These are phyloP conservation scores for Pestalotiopsis sp. DNA, from an alignment of 2,329 filamentous ascomycete species.

Conservation along the genomic window DNA sequence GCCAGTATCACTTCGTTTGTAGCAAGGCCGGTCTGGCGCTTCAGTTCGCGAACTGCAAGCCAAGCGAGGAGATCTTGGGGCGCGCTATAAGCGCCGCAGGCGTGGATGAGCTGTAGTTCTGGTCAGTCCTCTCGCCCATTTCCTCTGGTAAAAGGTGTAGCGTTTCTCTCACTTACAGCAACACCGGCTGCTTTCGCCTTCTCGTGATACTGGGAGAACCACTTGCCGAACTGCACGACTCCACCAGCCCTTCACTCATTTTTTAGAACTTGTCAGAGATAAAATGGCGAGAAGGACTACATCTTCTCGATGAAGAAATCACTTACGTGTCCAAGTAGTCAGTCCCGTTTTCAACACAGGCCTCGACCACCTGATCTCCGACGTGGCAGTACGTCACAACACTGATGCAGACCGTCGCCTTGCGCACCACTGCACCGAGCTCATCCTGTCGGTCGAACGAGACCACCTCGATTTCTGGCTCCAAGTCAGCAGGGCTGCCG, in stretches of 20 bases:
- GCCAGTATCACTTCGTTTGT: slow-evolving; percentile 20
- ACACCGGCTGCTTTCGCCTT: slow-evolving; percentile 17
- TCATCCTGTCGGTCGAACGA: slow-evolving; percentile 15
- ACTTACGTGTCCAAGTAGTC: slow-evolving; percentile 25
- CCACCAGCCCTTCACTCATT: neutral
- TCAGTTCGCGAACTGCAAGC: slow-evolving; percentile 15
- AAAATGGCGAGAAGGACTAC: too few relatives aligned
- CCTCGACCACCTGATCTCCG: slow-evolving; percentile 20
- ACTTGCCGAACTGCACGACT: slow-evolving; percentile 10
- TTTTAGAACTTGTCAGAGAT: neutral
- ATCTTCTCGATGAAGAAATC: neutral
- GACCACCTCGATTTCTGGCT: slow-evolving; percentile 17
- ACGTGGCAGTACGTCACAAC: slow-evolving; percentile 21
- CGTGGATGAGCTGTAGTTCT: slow-evolving; percentile 19
- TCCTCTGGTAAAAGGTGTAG: neutral
- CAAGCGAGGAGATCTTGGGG: slow-evolving; percentile 20
- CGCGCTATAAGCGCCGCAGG: slow-evolving; percentile 17
- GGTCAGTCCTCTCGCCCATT: slow-evolving; percentile 6
- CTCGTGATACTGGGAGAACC: slow-evolving; percentile 21
- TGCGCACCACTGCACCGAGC: slow-evolving; percentile 15
- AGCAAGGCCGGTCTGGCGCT: slow-evolving; percentile 11
- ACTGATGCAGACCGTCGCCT: slow-evolving; percentile 22
- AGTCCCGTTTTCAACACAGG: slow-evolving; percentile 22
- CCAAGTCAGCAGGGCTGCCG: neutral
- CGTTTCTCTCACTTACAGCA: slow-evolving; percentile 15